Evolutionary conservation across 1,284 basidiomycete species (phyloP).

Genomic region (Peniophora sp.): DNA sequence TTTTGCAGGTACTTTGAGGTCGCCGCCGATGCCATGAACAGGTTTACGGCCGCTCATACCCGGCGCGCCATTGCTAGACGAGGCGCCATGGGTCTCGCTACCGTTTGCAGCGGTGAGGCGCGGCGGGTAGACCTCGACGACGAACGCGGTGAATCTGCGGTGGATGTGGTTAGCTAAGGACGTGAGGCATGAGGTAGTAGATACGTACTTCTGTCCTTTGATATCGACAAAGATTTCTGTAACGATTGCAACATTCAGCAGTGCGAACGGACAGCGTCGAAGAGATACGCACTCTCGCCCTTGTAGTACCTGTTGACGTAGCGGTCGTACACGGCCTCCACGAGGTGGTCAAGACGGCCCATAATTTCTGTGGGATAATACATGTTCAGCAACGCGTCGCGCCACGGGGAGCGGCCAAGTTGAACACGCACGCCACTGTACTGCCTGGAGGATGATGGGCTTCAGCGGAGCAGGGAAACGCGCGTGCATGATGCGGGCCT

Average conservation of each 20-base stretch:
- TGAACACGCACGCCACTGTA: constrained; percentile 86
- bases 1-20: constrained; percentile 70
- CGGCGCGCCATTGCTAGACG: constrained; percentile 22
- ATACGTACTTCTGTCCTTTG: constrained; percentile 67
- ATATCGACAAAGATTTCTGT: constrained; percentile 80
- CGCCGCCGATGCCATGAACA: constrained; percentile 66
- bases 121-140: constrained; percentile 73
- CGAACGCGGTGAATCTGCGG: constrained; percentile 66
- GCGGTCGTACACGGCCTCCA: constrained; percentile 90
- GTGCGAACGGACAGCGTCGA: constrained; percentile 3
- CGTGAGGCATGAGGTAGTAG: constrained; percentile 13
- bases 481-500: constrained; percentile 81
- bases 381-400: constrained; percentile 11
- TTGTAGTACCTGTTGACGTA: constrained; percentile 93
- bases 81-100: constrained; percentile 12
- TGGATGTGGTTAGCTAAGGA: constrained; percentile 11
- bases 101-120: constrained; percentile 12
- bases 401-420: constrained; percentile 5
- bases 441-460: constrained; percentile 80
- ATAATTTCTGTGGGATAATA: constrained; percentile 68
- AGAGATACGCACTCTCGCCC: constrained; percentile 68
- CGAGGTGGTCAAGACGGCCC: constrained; percentile 89
- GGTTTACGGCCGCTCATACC: constrained; percentile 18
- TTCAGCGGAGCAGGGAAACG: constrained; percentile 92
- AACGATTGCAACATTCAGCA: constrained; percentile 10